These are phyloP conservation scores for Phyllosticta citrichinensis DNA, from an alignment of 2,329 filamentous ascomycete genomes.

Conservation along the genomic window DNA sequence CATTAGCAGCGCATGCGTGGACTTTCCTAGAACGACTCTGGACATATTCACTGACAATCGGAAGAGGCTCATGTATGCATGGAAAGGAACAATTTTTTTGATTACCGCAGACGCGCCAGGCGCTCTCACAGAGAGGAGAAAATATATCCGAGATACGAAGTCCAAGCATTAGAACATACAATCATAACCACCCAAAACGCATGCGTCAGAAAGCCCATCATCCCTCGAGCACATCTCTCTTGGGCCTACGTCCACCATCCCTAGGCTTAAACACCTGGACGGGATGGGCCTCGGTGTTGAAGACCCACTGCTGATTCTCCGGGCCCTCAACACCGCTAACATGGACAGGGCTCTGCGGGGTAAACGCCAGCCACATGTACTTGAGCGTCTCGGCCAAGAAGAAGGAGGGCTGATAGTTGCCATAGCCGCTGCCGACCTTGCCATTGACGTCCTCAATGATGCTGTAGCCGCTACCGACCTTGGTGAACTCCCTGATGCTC, in stretches of 20 bases:
- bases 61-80: too few species aligned
- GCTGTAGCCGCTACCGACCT: slow-evolving; percentile 56
- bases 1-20: too few species aligned
- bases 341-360: slow-evolving; percentile 36
- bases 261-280: slow-evolving; percentile 31
- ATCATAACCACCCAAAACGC: too few species aligned
- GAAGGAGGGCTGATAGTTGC: slow-evolving; percentile 75
- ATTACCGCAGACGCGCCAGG: too few species aligned
- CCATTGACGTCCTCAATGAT: slow-evolving; percentile 57
- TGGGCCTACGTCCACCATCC: background rate
- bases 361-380: slow-evolving; percentile 66
- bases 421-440: slow-evolving; percentile 48
- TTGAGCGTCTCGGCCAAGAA: slow-evolving; percentile 83
- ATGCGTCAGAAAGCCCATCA: background rate
- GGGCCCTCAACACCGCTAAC: slow-evolving; percentile 31
- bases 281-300: slow-evolving; percentile 58
- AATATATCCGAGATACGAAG: too few species aligned
- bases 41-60: too few species aligned
- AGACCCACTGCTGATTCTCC: slow-evolving; percentile 46
- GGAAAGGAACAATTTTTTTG: too few species aligned
- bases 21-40: too few species aligned
- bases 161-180: too few species aligned
- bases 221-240: background rate
- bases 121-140: too few species aligned
- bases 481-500: slow-evolving; percentile 53